phyloP scores from a whole-genome alignment of 495 filamentous ascomycete species.

The Pseudomonodictys pantanalensis region DNA sequence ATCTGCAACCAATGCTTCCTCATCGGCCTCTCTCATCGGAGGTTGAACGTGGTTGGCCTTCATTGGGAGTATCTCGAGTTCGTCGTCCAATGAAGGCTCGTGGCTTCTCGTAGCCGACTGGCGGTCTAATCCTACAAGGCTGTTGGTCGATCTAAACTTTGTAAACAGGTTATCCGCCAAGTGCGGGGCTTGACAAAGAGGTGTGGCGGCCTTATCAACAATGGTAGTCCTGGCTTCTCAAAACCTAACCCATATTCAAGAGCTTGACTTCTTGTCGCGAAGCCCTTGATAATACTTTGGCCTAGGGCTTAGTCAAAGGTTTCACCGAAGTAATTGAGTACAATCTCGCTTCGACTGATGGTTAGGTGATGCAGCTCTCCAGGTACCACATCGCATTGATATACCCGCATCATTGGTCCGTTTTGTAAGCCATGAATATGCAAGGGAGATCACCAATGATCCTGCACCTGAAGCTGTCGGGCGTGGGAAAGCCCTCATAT shows the following conservation, averaged over 20 bases:
- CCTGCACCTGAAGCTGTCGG: neutral
- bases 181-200: constrained; percentile 10
- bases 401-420: neutral
- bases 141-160: neutral
- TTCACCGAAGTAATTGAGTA: neutral
- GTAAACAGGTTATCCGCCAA: constrained; percentile 1
- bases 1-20: no score
- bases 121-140: no score
- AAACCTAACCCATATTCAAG: no score
- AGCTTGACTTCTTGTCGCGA: no score
- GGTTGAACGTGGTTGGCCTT: constrained; percentile 4
- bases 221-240: no score
- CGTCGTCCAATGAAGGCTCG: neutral
- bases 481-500: no score
- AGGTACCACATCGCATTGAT: constrained; percentile 7
- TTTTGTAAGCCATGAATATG: constrained; percentile 9
- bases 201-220: constrained; percentile 14
- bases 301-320: constrained; percentile 5
- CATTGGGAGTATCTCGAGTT: constrained; percentile 4
- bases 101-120: no score
- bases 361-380: neutral
- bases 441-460: constrained; percentile 1
- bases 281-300: no score
- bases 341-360: no score
- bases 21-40: neutral